Evolutionary conservation across 768 basidiomycete species (phyloP).

Genomic region (Mycena albidolilacea): DNA sequence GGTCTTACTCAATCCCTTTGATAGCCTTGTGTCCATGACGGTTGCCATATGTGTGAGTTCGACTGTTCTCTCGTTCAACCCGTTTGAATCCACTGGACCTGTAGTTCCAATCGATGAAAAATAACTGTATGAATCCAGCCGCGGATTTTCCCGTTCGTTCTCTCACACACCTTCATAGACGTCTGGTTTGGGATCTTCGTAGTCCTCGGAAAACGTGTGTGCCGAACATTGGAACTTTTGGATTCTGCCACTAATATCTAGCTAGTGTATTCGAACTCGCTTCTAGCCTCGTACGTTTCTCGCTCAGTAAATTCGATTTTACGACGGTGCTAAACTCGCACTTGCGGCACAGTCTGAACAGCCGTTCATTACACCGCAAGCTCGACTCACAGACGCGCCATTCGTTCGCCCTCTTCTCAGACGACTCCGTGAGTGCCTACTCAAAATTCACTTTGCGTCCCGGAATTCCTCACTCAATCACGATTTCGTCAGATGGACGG

Average conservation of each 20-base stretch:
- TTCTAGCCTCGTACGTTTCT: slow-evolving; percentile 37
- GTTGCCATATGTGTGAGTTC: slow-evolving; percentile 43
- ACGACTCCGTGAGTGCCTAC: slow-evolving; percentile 11
- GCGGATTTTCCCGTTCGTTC: background rate
- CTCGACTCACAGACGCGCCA: background rate
- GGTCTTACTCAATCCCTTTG: background rate
- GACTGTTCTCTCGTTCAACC: background rate
- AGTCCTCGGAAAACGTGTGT: slow-evolving; percentile 44
- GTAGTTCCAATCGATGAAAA: slow-evolving; percentile 44
- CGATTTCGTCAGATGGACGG: background rate
- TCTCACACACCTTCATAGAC: slow-evolving; percentile 28
- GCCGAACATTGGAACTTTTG: background rate
- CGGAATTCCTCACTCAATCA: background rate
- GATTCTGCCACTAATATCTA: background rate
- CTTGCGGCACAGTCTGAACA: slow-evolving; percentile 3
- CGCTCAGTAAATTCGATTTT: background rate
- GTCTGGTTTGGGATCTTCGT: slow-evolving; percentile 48
- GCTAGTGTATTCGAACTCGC: slow-evolving; percentile 49
- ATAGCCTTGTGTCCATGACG: slow-evolving; percentile 43
- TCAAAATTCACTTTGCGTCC: background rate
- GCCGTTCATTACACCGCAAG: slow-evolving; percentile 17
- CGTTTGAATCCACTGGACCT: background rate
- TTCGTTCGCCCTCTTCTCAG: slow-evolving; percentile 21
- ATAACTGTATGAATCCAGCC: slow-evolving; percentile 35
- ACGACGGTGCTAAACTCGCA: background rate